Percentiles rank a stretch among this genome's conserved stretches.
Evolutionary conservation across 148 eudicot genomes (phyloP).

Genomic region (Vaccinium corymbosum): DNA sequence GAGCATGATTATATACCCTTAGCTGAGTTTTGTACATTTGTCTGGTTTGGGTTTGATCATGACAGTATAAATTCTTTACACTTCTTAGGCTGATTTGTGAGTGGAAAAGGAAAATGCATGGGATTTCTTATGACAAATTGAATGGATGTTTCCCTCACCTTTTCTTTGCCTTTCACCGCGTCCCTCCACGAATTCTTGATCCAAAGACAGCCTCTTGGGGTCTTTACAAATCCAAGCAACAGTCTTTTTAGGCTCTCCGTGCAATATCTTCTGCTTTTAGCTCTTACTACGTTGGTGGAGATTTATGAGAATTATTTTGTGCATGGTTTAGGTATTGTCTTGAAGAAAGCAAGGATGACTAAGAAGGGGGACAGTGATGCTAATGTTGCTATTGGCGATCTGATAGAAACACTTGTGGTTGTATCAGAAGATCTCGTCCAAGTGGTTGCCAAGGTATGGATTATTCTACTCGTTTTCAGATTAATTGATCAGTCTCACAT

Average conservation of each 20-base stretch:
- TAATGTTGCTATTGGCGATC: constrained; percentile 47
- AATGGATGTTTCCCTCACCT: not conserved
- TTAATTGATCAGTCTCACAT: not conserved
- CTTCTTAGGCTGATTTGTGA: not conserved
- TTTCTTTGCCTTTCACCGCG: not conserved
- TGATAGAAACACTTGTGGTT: constrained; percentile 70
- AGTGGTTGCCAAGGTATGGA: constrained; percentile 77
- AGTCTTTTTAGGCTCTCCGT: not conserved
- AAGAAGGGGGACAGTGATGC: constrained; percentile 58
- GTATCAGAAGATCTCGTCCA: constrained; percentile 80
- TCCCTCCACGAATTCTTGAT: not conserved
- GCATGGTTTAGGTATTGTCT: constrained; percentile 54
- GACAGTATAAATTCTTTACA: not conserved
- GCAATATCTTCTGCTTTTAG: constrained; percentile 4
- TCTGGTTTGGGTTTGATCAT: not conserved
- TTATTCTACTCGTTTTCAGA: not conserved
- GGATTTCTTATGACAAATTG: not conserved
- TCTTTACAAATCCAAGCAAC: not conserved
- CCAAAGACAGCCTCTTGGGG: not conserved
- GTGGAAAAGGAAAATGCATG: not conserved
- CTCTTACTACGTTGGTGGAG: not conserved
- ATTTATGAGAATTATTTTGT: constrained; percentile 6
- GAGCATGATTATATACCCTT: not conserved
- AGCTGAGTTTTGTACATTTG: not conserved
- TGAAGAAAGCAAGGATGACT: constrained; percentile 76